Percentiles rank a stretch among this genome's conserved stretches.
Evolutionary conservation across 768 basidiomycete species (phyloP).

Genomic region (Trametes villosa): DNA sequence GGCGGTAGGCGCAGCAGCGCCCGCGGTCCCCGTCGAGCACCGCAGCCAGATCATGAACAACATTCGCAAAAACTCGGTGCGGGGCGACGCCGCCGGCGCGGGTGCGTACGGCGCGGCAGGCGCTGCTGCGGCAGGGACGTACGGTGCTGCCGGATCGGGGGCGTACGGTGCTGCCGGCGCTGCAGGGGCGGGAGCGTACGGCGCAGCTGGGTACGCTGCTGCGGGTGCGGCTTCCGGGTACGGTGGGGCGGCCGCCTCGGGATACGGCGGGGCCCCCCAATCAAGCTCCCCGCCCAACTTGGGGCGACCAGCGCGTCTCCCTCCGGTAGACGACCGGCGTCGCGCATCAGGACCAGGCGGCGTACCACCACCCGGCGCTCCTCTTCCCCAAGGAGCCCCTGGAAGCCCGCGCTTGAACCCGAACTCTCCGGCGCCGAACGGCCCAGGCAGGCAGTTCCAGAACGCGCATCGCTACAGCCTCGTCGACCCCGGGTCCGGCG

Average conservation of each 20-base stretch:
- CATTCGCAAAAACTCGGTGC: constrained; percentile 54
- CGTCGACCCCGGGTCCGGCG: constrained; percentile 43
- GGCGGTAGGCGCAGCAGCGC: constrained; percentile 26
- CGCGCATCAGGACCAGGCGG: not conserved
- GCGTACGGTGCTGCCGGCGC: not conserved
- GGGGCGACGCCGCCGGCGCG: not conserved
- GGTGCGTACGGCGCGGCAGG: not conserved
- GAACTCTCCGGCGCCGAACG: not conserved
- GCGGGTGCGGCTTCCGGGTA: not conserved
- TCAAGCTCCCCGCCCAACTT: constrained; percentile 13
- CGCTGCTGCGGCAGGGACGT: not conserved
- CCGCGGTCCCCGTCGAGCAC: constrained; percentile 37
- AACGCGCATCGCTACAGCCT: constrained; percentile 51
- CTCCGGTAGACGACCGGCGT: constrained; percentile 9
- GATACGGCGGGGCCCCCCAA: constrained; percentile 2
- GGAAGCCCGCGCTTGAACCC: constrained; percentile 8
- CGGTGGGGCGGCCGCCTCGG: not conserved
- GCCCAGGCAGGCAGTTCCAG: constrained; percentile 20
- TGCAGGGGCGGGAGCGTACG: not conserved
- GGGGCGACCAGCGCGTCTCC: constrained; percentile 12
- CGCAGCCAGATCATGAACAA: constrained; percentile 54
- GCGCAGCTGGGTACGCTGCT: not conserved
- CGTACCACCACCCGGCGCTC: not conserved
- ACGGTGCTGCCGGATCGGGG: no score
- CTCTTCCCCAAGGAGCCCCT: not conserved